A percentile compares a stretch with the other conserved stretches of the same genome.
phyloP scores from a whole-genome alignment of 2,329 filamentous ascomycete genomes.

The Ceratocystis eucalypticola region DNA sequence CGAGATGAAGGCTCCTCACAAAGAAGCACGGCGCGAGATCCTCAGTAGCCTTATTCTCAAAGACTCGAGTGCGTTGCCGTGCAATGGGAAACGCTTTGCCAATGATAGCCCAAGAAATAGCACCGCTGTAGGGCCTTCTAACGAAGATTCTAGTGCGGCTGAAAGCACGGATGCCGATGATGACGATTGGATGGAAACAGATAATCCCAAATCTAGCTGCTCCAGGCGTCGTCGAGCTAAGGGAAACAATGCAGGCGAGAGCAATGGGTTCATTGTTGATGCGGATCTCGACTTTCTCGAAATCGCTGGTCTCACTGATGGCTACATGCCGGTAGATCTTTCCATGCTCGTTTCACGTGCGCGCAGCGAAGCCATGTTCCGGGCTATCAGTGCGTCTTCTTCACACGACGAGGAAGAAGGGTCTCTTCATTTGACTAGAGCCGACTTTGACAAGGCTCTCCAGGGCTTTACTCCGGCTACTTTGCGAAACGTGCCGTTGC shows the following conservation, averaged over 20 bases:
- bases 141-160: slow-evolving; percentile 34
- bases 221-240: slow-evolving; percentile 29
- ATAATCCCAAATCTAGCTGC: slow-evolving; percentile 32
- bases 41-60: slow-evolving; percentile 63
- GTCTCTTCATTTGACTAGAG: slow-evolving; percentile 50
- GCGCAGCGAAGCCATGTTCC: slow-evolving; percentile 82
- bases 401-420: slow-evolving; percentile 29
- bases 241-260: slow-evolving; percentile 23
- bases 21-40: slow-evolving; percentile 72
- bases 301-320: slow-evolving; percentile 84
- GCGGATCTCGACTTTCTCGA: slow-evolving; percentile 78
- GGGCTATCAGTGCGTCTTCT: slow-evolving; percentile 49
- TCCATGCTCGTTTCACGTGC: slow-evolving; percentile 74
- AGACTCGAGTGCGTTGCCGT: slow-evolving; percentile 30
- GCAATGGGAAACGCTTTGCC: not conserved
- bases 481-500: slow-evolving; percentile 82
- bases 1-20: slow-evolving; percentile 78
- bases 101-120: slow-evolving; percentile 30
- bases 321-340: slow-evolving; percentile 94
- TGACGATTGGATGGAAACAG: slow-evolving; percentile 64
- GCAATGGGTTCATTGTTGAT: slow-evolving; percentile 59
- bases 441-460: slow-evolving; percentile 72
- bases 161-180: slow-evolving; percentile 32
- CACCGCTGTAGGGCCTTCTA: slow-evolving; percentile 36
- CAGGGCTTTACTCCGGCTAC: slow-evolving; percentile 92